phyloP scores from a whole-genome alignment of 306 rosid species.

The Benincasa hispida region DNA sequence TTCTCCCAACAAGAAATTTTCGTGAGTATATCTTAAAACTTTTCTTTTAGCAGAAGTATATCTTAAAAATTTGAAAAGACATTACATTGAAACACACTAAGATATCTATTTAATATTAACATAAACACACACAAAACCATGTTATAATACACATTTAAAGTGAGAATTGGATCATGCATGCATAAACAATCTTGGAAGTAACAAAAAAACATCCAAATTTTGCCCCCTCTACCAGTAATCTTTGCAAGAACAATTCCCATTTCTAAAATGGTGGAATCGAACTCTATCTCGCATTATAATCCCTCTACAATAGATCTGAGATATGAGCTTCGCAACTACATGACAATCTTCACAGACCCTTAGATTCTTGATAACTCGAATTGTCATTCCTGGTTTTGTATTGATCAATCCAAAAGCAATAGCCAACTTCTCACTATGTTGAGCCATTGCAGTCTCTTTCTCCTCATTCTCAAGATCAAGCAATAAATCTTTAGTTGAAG shows the following conservation, averaged over 20 bases:
- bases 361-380: slow-evolving; percentile 9
- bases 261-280: slow-evolving; percentile 14
- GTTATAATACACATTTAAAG: background rate
- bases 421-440: slow-evolving; percentile 19
- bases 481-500: background rate
- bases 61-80: background rate
- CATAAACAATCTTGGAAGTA: background rate
- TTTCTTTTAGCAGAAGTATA: background rate
- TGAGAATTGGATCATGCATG: background rate
- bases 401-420: slow-evolving; percentile 12
- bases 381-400: slow-evolving; percentile 2
- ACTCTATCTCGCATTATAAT: slow-evolving; percentile 13
- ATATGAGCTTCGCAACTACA: slow-evolving; percentile 3
- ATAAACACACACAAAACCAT: background rate
- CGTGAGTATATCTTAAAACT: background rate
- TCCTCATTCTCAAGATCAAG: slow-evolving; percentile 14
- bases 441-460: slow-evolving; percentile 10
- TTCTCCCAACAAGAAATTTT: background rate
- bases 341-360: slow-evolving; percentile 12
- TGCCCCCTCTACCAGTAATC: slow-evolving; percentile 16
- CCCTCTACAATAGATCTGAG: slow-evolving; percentile 9
- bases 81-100: background rate
- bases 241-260: slow-evolving; percentile 15
- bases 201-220: background rate
- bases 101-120: background rate